Percentiles rank a stretch among this genome's conserved stretches.
These are phyloP conservation scores for Pezicula neosporulosa DNA, from an alignment of 2,329 filamentous ascomycete genomes.

Conservation along the genomic window DNA sequence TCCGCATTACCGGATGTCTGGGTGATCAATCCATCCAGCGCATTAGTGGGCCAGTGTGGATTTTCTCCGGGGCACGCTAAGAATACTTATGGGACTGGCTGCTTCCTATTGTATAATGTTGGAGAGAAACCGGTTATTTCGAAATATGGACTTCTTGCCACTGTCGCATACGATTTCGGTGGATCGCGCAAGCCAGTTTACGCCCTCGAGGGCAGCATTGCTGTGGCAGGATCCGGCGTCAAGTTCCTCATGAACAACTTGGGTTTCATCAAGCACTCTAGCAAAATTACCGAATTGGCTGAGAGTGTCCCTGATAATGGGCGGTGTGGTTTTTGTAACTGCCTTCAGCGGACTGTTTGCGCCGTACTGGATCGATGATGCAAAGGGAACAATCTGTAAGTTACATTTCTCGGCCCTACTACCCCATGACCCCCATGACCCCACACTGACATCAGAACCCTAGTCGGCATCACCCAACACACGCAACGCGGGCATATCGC, in stretches of 20 bases:
- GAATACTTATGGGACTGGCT: constrained; percentile 84
- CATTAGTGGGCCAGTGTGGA: constrained; percentile 75
- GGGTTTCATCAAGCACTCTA: constrained; percentile 56
- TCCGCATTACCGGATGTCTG: constrained; percentile 71
- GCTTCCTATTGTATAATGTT: constrained; percentile 81
- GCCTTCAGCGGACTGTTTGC: constrained; percentile 72
- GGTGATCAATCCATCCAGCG: constrained; percentile 80
- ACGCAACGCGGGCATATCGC: constrained; percentile 70
- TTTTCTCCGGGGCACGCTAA: constrained; percentile 75
- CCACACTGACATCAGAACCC: neutral
- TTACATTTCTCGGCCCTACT: constrained; percentile 6
- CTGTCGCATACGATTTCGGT: constrained; percentile 75
- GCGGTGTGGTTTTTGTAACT: constrained; percentile 67
- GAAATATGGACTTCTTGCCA: constrained; percentile 70
- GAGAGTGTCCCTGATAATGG: constrained; percentile 64
- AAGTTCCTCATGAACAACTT: constrained; percentile 69
- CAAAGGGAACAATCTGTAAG: constrained; percentile 65
- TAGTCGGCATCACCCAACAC: constrained; percentile 65
- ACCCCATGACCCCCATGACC: neutral
- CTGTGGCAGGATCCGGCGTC: constrained; percentile 72
- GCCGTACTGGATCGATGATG: constrained; percentile 75
- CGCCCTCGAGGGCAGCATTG: constrained; percentile 74
- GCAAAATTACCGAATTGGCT: constrained; percentile 63
- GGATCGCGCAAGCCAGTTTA: constrained; percentile 62
- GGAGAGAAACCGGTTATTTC: constrained; percentile 78